Base-by-base conservation (phyloP, 768 basidiomycete genomes). In the Clitopilus hobsonii region DNA sequence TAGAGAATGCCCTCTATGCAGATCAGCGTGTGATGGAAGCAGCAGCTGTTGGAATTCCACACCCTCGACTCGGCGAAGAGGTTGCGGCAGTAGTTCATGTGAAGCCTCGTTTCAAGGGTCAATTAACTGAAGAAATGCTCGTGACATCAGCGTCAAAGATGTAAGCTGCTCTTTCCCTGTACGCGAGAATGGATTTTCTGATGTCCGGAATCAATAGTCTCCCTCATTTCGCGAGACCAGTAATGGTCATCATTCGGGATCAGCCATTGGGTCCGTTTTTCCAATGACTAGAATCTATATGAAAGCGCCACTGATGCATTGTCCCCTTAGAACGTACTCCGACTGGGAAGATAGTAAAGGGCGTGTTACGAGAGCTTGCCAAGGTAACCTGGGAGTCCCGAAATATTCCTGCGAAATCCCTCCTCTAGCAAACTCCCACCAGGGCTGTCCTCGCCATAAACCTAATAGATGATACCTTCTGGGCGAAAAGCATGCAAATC, bases 1-100 rank as follows among this genome's bases (percentile, higher is more conserved):
- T 55, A 11, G 54, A 55, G 38, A 55, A 55, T 25, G 54, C 54
- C 6, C 29, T 55, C 30, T 55, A 55, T 50, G 28, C 48, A 25
- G 28, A 47, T 22, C 20, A 49, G 6, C 48, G 47, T 36, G 30
- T 55, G 24, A 36, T 25, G 5, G 54, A 55, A 48, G 54, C 36
- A 16, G 54, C 48, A 26, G 54, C 54, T 1, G 30, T 55, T 24
- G 54, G 48, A 18, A 49, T 55, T 20, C 54, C 54, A n/a, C 47
- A 55, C 18, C 48, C 45, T 28, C 38, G 54, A 16, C 32, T 36
- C n/a, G 32, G 32, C n/a, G 54, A 55, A 23, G 20, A 49, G n/a
- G 54, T 55, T 13, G 54, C 54, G 13, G 32, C 41, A 5, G 22
- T 45, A 10, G 41, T 45, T 3, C 41, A 45, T 20, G 3, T 23